Evolutionary conservation across 495 filamentous ascomycete species (phyloP).

Genomic region (Aspergillus nidulans): DNA sequence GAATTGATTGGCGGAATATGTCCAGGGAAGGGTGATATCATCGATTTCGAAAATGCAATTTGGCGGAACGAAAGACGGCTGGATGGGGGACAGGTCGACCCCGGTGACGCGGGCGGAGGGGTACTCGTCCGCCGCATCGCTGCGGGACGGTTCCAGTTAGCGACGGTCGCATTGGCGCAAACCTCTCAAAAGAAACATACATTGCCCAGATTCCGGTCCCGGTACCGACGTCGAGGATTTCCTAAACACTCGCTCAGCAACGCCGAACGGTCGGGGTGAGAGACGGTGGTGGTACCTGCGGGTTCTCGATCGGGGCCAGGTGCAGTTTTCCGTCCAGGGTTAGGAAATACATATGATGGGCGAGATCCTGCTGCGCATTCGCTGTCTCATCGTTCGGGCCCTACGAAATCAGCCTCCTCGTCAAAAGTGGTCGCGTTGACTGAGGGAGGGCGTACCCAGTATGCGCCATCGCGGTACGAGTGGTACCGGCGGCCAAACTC

Average conservation of each 20-base stretch:
- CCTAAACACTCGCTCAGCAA: constrained; percentile 8
- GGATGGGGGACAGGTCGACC: constrained; percentile 46
- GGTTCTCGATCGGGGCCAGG: constrained; percentile 41
- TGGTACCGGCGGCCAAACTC: constrained; percentile 66
- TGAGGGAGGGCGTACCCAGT: constrained; percentile 26
- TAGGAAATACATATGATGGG: constrained; percentile 32
- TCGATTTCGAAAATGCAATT: constrained; percentile 56
- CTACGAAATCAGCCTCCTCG: constrained; percentile 5
- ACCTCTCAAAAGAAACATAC: constrained; percentile 22
- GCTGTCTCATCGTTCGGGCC: constrained; percentile 28
- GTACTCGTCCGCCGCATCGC: constrained; percentile 49
- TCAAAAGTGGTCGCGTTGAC: not conserved
- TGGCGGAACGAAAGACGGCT: constrained; percentile 36
- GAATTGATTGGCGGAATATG: constrained; percentile 48
- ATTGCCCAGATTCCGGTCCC: constrained; percentile 55
- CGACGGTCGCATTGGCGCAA: not conserved
- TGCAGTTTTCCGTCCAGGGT: constrained; percentile 45
- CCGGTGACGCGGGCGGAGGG: constrained; percentile 39
- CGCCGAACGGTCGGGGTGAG: not conserved
- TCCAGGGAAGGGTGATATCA: constrained; percentile 53
- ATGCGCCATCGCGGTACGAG: constrained; percentile 56
- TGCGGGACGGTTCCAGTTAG: constrained; percentile 8
- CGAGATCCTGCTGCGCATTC: constrained; percentile 26
- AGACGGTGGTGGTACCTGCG: constrained; percentile 18
- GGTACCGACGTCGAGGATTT: constrained; percentile 51